Conservation (phyloP, 768 basidiomycete species). For the Fistulinella prunicolor region DNA sequence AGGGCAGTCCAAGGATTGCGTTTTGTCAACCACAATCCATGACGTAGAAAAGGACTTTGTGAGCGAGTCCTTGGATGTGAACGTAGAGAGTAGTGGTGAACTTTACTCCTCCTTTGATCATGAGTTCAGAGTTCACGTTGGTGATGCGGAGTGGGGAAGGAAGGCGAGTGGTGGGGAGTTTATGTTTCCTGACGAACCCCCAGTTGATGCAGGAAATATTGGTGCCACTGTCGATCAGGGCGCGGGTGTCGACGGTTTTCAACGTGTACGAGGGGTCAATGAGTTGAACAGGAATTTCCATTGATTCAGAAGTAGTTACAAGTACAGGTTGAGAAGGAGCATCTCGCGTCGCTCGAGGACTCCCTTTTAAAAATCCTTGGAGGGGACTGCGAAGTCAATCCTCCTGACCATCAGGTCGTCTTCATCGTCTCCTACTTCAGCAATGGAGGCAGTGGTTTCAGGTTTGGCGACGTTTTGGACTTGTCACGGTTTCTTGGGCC, state of each 20-base stretch:
- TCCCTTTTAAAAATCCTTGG: too few relatives aligned
- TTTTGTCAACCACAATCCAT: neutral
- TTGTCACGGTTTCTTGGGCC: too few relatives aligned
- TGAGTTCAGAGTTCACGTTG: neutral
- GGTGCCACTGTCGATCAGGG: neutral
- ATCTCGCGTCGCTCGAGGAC: too few relatives aligned
- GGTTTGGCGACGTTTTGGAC: too few relatives aligned
- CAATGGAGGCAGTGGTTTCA: too few relatives aligned
- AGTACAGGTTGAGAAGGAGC: too few relatives aligned
- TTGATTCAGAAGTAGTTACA: too few relatives aligned
- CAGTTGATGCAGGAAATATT: neutral
- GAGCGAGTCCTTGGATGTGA: neutral
- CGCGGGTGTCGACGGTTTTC: neutral
- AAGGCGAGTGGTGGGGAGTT: neutral
- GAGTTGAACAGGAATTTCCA: neutral
- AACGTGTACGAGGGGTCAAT: neutral
- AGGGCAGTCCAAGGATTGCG: neutral
- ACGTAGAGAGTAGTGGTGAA: neutral
- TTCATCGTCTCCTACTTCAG: too few relatives aligned
- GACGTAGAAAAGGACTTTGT: neutral
- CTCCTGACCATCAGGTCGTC: too few relatives aligned
- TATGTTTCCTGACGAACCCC: neutral
- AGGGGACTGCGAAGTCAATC: too few relatives aligned
- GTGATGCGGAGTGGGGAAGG: neutral
- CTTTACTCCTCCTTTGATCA: neutral